These are phyloP conservation scores for Stachybotrys echinatus DNA, from an alignment of 2,329 filamentous ascomycete species.

Conservation along the genomic window DNA sequence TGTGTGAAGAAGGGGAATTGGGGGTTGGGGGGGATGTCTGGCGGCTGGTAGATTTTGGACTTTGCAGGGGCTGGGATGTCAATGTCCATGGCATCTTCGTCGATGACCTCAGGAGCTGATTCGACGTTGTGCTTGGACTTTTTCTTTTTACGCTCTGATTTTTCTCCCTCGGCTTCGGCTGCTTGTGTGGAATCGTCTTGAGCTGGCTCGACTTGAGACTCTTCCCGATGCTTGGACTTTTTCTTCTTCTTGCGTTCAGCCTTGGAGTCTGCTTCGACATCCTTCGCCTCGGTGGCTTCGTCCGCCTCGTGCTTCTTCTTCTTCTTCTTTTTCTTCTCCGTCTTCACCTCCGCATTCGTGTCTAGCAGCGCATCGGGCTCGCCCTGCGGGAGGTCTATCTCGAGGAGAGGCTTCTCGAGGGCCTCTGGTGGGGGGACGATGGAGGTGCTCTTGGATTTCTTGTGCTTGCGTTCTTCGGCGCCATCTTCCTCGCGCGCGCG, in stretches of 20 bases:
- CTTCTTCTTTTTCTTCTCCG: constrained; percentile 25
- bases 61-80: constrained; percentile 23
- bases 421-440: constrained; percentile 15
- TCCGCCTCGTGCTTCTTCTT: constrained; percentile 15
- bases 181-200: background rate
- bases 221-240: constrained; percentile 19
- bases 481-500: constrained; percentile 38
- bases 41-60: constrained; percentile 29
- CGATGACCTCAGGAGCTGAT: constrained; percentile 9
- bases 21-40: constrained; percentile 31
- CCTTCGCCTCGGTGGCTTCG: constrained; percentile 6
- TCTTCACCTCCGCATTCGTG: background rate
- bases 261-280: constrained; percentile 11
- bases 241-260: constrained; percentile 23
- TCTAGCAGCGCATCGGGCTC: background rate
- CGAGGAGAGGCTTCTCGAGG: background rate
- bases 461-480: constrained; percentile 38
- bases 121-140: constrained; percentile 15
- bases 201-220: constrained; percentile 2
- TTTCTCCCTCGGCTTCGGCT: constrained; percentile 1
- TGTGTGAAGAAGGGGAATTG: constrained; percentile 72
- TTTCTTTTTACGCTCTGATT: constrained; percentile 17
- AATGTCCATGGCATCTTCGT: constrained; percentile 34
- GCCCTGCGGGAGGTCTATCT: background rate
- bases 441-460: constrained; percentile 44